phyloP scores from a whole-genome alignment of 2,329 filamentous ascomycete genomes.

The Teratosphaeria epicoccoides region DNA sequence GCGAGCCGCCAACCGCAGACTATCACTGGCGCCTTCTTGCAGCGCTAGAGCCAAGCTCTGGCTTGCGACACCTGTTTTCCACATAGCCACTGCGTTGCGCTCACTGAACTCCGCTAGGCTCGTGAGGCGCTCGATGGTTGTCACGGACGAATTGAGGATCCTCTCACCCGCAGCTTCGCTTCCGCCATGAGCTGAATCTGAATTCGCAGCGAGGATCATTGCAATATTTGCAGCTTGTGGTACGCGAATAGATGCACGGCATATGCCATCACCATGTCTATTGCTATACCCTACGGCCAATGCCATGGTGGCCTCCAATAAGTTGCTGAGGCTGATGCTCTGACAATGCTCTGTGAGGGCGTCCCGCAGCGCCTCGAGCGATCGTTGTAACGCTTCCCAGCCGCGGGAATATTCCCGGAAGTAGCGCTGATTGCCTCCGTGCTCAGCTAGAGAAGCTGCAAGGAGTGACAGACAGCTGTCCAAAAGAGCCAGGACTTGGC shows the following conservation, averaged over 20 bases:
- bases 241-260: background rate
- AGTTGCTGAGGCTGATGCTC: background rate
- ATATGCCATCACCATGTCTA: background rate
- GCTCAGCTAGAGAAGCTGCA: conserved; percentile 62
- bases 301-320: background rate
- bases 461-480: conserved; percentile 41
- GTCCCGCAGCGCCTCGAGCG: conserved; percentile 45
- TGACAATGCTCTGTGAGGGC: background rate
- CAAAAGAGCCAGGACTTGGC: conserved; percentile 1
- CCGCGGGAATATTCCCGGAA: conserved; percentile 69
- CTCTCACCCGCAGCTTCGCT: background rate
- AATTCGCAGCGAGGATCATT: background rate
- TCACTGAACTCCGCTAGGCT: background rate
- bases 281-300: background rate
- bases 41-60: background rate
- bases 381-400: conserved; percentile 66
- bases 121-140: background rate
- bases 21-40: background rate
- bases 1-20: conserved; percentile 5
- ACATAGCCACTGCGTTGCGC: background rate
- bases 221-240: background rate
- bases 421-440: conserved; percentile 79
- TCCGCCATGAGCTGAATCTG: background rate
- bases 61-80: background rate
- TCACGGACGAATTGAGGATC: background rate